phyloP scores from a whole-genome alignment of 2,329 filamentous ascomycete species.

The Geosmithia flava region DNA sequence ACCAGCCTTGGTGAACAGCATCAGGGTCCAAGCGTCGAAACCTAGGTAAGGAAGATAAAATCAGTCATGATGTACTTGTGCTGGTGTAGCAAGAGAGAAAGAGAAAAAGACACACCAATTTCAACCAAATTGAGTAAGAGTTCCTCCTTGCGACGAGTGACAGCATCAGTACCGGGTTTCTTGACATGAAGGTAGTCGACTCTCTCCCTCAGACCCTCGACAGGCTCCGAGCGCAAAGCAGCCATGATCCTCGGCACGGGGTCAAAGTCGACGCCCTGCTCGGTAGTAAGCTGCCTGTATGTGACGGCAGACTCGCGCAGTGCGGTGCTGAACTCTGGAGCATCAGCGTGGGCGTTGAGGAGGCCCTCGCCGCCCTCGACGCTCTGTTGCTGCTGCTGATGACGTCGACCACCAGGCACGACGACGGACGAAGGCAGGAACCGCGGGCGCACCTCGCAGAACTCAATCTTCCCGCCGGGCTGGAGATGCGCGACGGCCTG shows the following conservation, averaged over 20 bases:
- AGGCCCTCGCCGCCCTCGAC: conserved; percentile 13
- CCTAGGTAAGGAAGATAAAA: too few relatives aligned
- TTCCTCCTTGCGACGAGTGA: conserved; percentile 21
- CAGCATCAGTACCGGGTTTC: conserved; percentile 24
- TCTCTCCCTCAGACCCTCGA: conserved; percentile 24
- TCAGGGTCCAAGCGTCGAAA: conserved; percentile 17
- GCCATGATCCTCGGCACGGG: conserved; percentile 20
- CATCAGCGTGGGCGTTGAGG: conserved; percentile 10
- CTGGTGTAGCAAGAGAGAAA: too few relatives aligned
- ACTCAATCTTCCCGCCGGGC: conserved; percentile 30
- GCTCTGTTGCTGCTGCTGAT: not conserved
- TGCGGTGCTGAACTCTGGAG: conserved; percentile 6
- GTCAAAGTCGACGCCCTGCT: conserved; percentile 24
- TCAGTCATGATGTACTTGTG: too few relatives aligned
- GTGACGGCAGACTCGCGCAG: conserved; percentile 21
- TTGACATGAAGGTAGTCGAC: conserved; percentile 28
- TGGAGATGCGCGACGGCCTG: conserved; percentile 26
- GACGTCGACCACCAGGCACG: conserved; percentile 8
- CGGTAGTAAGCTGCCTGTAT: conserved; percentile 8
- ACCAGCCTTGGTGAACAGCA: conserved; percentile 17
- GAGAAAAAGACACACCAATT: conserved; percentile 14
- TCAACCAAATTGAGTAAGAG: conserved; percentile 22
- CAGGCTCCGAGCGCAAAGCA: conserved; percentile 22
- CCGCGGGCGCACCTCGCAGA: conserved; percentile 25
- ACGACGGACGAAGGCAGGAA: conserved; percentile 16